Conservation (phyloP, 2,329 filamentous ascomycete genomes). For the Macrophomina pseudophaseolina region DNA sequence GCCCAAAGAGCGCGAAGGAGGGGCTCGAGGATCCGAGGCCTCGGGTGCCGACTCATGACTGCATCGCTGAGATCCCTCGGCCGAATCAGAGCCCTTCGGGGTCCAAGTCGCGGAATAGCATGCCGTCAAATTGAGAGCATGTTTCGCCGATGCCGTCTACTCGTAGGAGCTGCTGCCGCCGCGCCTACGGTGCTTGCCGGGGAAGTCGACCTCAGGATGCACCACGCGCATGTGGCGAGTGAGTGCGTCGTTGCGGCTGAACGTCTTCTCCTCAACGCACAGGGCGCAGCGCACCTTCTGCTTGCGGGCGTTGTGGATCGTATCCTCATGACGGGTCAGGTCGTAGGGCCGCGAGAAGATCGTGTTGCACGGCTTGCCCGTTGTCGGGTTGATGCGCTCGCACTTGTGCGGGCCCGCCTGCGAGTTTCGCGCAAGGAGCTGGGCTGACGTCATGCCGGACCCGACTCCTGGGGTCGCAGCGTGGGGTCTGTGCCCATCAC, state of each 20-base stretch:
- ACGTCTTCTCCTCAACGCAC: conserved; percentile 96
- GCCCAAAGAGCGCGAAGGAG: conserved; percentile 15
- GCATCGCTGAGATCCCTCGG: conserved; percentile 5
- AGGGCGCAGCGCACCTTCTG: conserved; percentile 92
- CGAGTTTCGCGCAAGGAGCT: conserved; percentile 70
- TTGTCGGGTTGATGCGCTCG: conserved; percentile 90
- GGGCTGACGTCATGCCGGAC: conserved; percentile 57
- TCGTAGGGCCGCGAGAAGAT: conserved; percentile 96
- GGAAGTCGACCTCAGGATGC: conserved; percentile 84
- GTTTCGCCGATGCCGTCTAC: neutral
- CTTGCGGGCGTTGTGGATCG: conserved; percentile 93
- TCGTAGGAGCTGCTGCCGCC: conserved; percentile 37
- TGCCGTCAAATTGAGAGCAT: neutral
- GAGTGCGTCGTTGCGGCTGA: conserved; percentile 91
- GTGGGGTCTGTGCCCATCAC: conserved; percentile 77
- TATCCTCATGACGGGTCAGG: conserved; percentile 93
- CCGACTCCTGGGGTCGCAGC: conserved; percentile 32
- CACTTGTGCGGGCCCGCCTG: conserved; percentile 94
- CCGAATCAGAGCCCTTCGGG: conserved; percentile 1
- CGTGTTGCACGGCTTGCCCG: conserved; percentile 91
- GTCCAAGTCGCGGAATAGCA: neutral
- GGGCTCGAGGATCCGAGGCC: conserved; percentile 18
- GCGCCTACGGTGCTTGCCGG: conserved; percentile 64
- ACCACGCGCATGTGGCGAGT: conserved; percentile 94
- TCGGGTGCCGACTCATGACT: conserved; percentile 21